Conservation (phyloP, 2,329 filamentous ascomycete species). For the Botryosphaeria agaves region DNA sequence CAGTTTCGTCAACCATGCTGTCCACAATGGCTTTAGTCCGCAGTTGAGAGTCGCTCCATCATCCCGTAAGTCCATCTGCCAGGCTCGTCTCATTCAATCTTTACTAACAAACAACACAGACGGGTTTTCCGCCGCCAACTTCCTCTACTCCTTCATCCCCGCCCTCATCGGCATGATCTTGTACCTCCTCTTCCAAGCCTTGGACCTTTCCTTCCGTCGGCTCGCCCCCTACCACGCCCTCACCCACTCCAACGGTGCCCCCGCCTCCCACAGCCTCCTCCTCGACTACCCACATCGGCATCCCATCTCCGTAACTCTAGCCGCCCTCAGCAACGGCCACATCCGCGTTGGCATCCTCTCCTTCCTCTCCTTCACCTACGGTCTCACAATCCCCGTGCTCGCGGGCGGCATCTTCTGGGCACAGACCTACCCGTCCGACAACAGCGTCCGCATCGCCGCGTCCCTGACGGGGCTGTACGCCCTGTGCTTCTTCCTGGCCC, state of each 20-base stretch:
- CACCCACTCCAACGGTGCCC: constrained; percentile 37
- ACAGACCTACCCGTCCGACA: constrained; percentile 35
- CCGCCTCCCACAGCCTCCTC: constrained; percentile 46
- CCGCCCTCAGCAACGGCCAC: constrained; percentile 43
- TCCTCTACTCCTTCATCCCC: constrained; percentile 66
- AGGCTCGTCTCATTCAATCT: too few species aligned
- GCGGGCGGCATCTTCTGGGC: constrained; percentile 59
- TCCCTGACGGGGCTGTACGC: constrained; percentile 57
- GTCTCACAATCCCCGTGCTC: constrained; percentile 47
- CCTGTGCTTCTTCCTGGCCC: constrained; percentile 50
- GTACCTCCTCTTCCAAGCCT: constrained; percentile 47
- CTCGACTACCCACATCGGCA: constrained; percentile 52
- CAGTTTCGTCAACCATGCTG: constrained; percentile 54
- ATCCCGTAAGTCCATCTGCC: too few species aligned
- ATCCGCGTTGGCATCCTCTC: constrained; percentile 47
- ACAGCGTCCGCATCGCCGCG: constrained; percentile 48
- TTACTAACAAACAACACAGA: constrained; percentile 9
- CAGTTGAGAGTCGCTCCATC: constrained; percentile 29
- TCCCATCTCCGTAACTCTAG: constrained; percentile 41
- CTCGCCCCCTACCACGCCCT: constrained; percentile 55
- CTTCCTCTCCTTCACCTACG: constrained; percentile 39
- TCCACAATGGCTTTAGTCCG: constrained; percentile 56
- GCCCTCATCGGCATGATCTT: constrained; percentile 48
- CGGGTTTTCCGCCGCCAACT: constrained; percentile 75
- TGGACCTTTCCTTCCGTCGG: constrained; percentile 48